Conservation (phyloP, 768 basidiomycete species). For the Trametes cinnabarina region DNA sequence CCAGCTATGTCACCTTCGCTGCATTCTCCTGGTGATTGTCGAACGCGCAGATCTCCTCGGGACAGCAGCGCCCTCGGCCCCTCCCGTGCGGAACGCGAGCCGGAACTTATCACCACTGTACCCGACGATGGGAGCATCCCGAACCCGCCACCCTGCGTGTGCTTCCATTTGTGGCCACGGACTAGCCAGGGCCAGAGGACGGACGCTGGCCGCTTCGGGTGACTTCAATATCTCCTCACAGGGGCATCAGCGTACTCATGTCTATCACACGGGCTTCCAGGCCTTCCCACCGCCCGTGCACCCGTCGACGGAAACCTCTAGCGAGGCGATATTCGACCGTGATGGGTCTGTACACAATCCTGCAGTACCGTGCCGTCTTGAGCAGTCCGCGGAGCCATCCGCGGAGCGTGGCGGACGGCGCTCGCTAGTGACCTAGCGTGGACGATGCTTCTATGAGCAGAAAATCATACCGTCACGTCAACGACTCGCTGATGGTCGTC, state of each 20-base stretch:
- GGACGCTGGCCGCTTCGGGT: neutral
- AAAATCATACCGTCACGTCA: too few species aligned
- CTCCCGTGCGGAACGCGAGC: neutral
- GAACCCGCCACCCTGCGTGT: neutral
- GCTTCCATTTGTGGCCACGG: too few species aligned
- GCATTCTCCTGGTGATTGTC: too few species aligned
- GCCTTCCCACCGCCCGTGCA: neutral
- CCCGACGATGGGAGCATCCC: neutral
- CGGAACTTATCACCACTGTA: neutral
- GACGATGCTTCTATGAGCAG: too few species aligned
- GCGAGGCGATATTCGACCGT: neutral
- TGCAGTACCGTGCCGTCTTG: too few species aligned
- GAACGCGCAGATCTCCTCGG: neutral
- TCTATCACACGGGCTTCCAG: slow-evolving; percentile 1
- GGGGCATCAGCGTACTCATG: slow-evolving; percentile 10
- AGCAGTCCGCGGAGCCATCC: too few species aligned
- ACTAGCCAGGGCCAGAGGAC: neutral
- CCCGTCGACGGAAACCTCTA: neutral
- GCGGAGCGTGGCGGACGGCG: too few species aligned
- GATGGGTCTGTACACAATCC: neutral
- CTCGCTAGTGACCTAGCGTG: too few species aligned
- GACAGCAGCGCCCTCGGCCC: neutral
- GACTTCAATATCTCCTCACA: slow-evolving; percentile 4
- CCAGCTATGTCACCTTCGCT: neutral
- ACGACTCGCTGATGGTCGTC: too few species aligned